These are phyloP conservation scores for Leishmania arabica DNA, from an alignment of 208 protist genomes.

Conservation along the genomic window DNA sequence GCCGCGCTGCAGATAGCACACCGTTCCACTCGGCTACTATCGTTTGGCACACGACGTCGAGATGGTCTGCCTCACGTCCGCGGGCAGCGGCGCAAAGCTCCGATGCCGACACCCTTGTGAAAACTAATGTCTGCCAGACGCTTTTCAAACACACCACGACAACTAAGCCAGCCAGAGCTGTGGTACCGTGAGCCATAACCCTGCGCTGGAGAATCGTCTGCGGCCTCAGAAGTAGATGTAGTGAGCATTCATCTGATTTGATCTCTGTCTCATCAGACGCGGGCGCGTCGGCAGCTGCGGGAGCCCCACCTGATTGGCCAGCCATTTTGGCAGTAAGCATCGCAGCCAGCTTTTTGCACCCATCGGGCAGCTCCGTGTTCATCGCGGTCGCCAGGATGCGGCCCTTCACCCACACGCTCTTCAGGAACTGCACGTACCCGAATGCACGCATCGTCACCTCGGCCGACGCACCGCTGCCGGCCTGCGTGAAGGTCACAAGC, in stretches of 20 bases:
- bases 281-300: neutral
- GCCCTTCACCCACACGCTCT: constrained; percentile 49
- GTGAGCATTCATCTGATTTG: neutral
- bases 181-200: constrained; percentile 30
- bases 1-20: constrained; percentile 18
- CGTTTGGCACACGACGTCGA: constrained; percentile 9
- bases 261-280: neutral
- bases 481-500: constrained; percentile 48
- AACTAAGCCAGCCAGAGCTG: constrained; percentile 23
- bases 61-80: neutral
- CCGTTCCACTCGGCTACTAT: constrained; percentile 33
- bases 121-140: constrained; percentile 22
- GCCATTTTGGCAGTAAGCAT: constrained; percentile 43
- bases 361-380: constrained; percentile 50
- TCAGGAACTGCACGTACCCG: constrained; percentile 60
- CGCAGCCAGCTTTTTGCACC: constrained; percentile 43
- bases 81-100: constrained; percentile 9
- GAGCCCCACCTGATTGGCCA: neutral
- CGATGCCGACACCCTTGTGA: constrained; percentile 1
- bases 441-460: constrained; percentile 31
- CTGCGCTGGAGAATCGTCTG: constrained; percentile 31
- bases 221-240: constrained; percentile 6
- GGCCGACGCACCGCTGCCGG: constrained; percentile 27
- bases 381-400: constrained; percentile 44
- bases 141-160: constrained; percentile 29